phyloP scores from a whole-genome alignment of 306 rosid genomes.

The Luffa acutangula region DNA sequence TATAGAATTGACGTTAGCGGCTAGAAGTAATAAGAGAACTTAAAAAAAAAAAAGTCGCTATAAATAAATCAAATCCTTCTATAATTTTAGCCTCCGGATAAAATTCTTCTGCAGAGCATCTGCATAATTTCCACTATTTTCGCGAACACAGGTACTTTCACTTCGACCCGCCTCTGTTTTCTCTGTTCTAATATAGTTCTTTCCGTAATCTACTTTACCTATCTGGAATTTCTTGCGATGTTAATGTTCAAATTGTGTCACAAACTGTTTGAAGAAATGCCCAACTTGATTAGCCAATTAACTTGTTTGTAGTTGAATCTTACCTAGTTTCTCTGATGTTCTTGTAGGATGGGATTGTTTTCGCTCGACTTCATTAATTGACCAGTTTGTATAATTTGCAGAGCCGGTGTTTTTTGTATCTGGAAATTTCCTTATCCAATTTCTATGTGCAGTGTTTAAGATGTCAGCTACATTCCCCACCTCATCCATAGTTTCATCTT shows the following conservation, averaged over 20 bases:
- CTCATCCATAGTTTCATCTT: slow-evolving; percentile 25
- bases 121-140: not conserved
- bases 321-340: not conserved
- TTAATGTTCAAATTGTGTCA: not conserved
- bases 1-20: not conserved
- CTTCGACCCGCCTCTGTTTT: not conserved
- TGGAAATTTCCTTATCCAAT: not conserved
- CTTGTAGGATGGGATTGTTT: not conserved
- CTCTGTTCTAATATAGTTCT: not conserved
- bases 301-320: not conserved
- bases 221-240: not conserved
- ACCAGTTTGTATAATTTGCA: not conserved
- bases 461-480: slow-evolving; percentile 50
- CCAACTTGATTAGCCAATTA: not conserved
- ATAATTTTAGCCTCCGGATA: not conserved
- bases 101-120: not conserved
- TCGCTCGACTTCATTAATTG: not conserved
- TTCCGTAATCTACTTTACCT: not conserved
- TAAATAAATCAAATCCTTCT: not conserved
- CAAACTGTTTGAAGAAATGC: not conserved
- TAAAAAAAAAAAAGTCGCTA: not conserved
- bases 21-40: not conserved
- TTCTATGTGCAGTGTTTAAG: slow-evolving; percentile 5
- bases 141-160: not conserved
- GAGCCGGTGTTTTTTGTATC: not conserved